phyloP scores from a whole-genome alignment of 75 land plant species.

The Cryptomeria japonica region DNA sequence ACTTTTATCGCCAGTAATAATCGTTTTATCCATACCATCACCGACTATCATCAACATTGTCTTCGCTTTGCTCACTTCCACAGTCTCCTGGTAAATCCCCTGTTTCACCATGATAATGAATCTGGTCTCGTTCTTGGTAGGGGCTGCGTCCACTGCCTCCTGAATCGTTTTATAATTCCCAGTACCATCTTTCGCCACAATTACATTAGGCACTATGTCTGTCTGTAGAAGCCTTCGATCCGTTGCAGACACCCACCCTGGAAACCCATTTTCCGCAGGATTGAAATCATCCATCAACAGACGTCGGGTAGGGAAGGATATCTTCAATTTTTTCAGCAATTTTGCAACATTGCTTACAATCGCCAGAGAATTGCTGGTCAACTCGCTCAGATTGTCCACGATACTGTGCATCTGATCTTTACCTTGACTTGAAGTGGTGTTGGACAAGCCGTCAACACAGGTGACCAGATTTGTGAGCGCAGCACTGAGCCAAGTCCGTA shows the following conservation, averaged over 20 bases:
- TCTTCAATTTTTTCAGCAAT: conserved; percentile 9
- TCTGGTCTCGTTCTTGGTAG: conserved; percentile 21
- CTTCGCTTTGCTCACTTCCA: conserved; percentile 25
- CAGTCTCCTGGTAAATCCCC: conserved; percentile 37
- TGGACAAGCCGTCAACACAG: conserved; percentile 11
- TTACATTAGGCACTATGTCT: not conserved
- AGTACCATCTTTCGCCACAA: conserved; percentile 38
- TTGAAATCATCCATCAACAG: conserved; percentile 2
- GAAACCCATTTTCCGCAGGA: conserved; percentile 12
- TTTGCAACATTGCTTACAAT: conserved; percentile 21
- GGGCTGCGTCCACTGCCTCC: conserved; percentile 27
- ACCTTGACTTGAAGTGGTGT: not conserved
- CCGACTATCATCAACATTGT: conserved; percentile 46
- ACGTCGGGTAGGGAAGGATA: conserved; percentile 16
- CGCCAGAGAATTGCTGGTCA: conserved; percentile 38
- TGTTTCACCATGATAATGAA: conserved; percentile 37
- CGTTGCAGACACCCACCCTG: conserved; percentile 21
- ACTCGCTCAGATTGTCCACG: conserved; percentile 16
- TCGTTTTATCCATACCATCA: conserved; percentile 32
- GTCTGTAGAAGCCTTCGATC: conserved; percentile 38
- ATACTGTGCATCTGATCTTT: not conserved
- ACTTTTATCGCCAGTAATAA: conserved; percentile 29
- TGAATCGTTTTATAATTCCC: conserved; percentile 26
- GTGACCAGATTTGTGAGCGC: conserved; percentile 1
- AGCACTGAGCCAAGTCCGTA: conserved; percentile 9